Conservation (phyloP, 495 filamentous ascomycete species). For the Hypoxylon fragiforme region DNA sequence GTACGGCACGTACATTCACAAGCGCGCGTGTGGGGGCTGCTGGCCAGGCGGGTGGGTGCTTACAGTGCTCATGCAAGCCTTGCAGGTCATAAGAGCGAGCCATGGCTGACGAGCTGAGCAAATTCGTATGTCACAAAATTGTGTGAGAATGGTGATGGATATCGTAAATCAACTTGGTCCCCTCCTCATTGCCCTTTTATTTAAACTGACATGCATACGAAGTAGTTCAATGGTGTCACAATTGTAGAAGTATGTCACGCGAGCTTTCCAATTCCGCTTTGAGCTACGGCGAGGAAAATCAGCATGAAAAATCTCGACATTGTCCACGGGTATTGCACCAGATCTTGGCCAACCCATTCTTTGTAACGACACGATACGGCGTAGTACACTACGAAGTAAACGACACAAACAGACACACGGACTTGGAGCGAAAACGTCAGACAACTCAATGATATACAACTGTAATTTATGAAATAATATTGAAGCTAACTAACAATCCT, state of each 20-base stretch:
- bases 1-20: constrained; percentile 4
- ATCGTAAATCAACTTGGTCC: not conserved
- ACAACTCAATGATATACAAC: too few species aligned
- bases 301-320: constrained; percentile 27
- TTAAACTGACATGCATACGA: constrained; percentile 1
- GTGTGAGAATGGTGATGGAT: constrained; percentile 20
- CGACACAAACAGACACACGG: too few species aligned
- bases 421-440: too few species aligned
- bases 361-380: too few species aligned
- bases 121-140: constrained; percentile 6
- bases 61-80: constrained; percentile 4
- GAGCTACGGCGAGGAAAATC: constrained; percentile 3
- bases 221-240: not conserved
- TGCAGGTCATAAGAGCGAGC: constrained; percentile 22
- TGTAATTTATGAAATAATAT: too few species aligned
- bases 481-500: too few species aligned
- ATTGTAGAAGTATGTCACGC: constrained; percentile 20
- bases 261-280: constrained; percentile 14
- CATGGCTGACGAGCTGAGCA: constrained; percentile 17
- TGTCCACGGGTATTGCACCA: constrained; percentile 15
- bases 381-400: too few species aligned
- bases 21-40: constrained; percentile 12
- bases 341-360: constrained; percentile 25
- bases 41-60: constrained; percentile 6
- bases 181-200: not conserved